Evolutionary conservation across 306 rosid species (phyloP).

Genomic region (Cicer chorassanicum): DNA sequence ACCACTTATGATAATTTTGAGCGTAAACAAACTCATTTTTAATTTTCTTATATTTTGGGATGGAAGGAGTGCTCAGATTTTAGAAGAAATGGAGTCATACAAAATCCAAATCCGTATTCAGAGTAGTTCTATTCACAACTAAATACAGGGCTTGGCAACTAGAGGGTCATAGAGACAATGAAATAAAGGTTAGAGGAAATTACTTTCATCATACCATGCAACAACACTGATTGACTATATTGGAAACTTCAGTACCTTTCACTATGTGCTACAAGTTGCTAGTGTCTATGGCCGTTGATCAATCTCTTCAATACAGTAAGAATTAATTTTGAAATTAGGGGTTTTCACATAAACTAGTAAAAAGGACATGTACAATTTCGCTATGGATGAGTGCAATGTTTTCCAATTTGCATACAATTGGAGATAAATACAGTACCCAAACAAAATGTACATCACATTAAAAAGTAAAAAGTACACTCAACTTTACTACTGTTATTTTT

Average conservation of each 20-base stretch:
- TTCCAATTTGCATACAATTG: conserved; percentile 16
- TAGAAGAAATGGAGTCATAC: no score
- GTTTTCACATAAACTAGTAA: conserved; percentile 38
- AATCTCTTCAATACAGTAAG: neutral
- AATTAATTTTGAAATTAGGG: conserved; percentile 17
- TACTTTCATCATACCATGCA: conserved; percentile 36
- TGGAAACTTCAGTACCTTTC: conserved; percentile 27
- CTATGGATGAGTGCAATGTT: conserved; percentile 14
- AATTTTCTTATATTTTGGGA: no score
- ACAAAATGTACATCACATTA: neutral
- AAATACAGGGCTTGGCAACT: neutral
- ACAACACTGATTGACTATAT: conserved; percentile 35
- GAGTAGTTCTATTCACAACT: neutral
- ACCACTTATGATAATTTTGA: no score
- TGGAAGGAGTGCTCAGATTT: no score
- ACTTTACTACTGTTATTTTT: conserved; percentile 38
- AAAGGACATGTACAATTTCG: conserved; percentile 45
- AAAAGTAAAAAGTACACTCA: conserved; percentile 31
- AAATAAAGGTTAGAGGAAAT: conserved; percentile 15
- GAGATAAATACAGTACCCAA: neutral
- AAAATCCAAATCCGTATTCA: no score
- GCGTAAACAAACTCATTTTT: no score
- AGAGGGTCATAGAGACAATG: neutral
- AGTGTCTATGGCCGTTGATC: no score
- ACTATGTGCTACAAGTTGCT: conserved; percentile 24